Evolutionary conservation across 1,139 yeast species (phyloP).

Genomic region (Scheffersomyces cryptocercus): DNA sequence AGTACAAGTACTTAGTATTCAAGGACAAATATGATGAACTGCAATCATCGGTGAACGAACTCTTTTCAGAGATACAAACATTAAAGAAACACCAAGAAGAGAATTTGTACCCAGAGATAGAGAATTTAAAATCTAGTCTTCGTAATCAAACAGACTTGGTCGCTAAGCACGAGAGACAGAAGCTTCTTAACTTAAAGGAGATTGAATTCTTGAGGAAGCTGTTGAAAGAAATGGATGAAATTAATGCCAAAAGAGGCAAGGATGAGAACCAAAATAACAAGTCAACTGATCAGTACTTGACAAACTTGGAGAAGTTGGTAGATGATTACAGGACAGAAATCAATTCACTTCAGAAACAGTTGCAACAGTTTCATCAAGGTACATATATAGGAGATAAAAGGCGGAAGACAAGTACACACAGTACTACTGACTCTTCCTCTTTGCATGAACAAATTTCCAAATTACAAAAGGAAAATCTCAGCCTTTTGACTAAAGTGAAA

Average conservation of each 20-base stretch:
- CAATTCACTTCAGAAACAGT: constrained; percentile 38
- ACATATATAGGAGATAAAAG: constrained; percentile 25
- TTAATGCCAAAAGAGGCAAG: constrained; percentile 20
- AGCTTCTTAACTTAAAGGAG: constrained; percentile 58
- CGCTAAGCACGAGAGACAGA: constrained; percentile 54
- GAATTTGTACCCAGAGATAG: neutral
- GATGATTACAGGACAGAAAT: constrained; percentile 61
- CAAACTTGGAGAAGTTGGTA: constrained; percentile 51
- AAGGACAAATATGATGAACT: constrained; percentile 36
- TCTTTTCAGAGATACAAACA: constrained; percentile 4
- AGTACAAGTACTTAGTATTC: constrained; percentile 40
- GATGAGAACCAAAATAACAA: constrained; percentile 17
- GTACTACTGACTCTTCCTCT: neutral
- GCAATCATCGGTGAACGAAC: constrained; percentile 23
- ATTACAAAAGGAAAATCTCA: constrained; percentile 45
- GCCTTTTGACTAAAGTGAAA: constrained; percentile 37
- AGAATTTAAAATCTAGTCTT: neutral
- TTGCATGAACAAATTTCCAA: constrained; percentile 12
- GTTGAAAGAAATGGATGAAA: constrained; percentile 34
- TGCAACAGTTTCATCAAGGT: constrained; percentile 15
- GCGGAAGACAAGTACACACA: constrained; percentile 13
- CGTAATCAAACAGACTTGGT: constrained; percentile 28
- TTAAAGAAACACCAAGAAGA: neutral
- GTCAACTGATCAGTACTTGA: constrained; percentile 35
- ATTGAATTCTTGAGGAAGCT: constrained; percentile 56